Base-by-base conservation (phyloP, 352 stramenopile species). In the Pythium sp. region DNA sequence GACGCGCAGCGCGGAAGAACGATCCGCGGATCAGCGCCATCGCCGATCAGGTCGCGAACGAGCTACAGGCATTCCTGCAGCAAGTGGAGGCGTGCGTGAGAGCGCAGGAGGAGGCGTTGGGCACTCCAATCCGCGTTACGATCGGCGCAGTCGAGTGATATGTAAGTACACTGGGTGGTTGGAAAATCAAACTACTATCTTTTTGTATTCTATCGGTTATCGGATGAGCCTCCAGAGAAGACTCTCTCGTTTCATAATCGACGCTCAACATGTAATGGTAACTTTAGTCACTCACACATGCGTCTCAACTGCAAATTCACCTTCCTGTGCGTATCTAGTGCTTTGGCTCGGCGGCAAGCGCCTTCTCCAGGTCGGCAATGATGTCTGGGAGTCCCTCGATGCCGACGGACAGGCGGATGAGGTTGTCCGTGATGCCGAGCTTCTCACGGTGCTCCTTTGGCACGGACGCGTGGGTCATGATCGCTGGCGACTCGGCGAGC, bases 391-490 rank as follows among this genome's bases (percentile, higher is more conserved):
- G 80, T 28, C 94, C 87, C 68, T 98, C 94, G 59, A 98, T 97
- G 46, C 94, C 93, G 43, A 98, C 91, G 2, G 92, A 98, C 8
- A 96, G 78, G 49, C 94, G 90, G 69, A 98, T 94, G 72, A 98
- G 91, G 66, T 82, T 94, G 79, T 97, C 92, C 54, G 89, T 97
- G 71, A 98, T 97, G 64, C 92, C 93, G 46, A 97, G 80, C 79
- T 91, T 82, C 78, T 92, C 80, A 58, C 91, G 87, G 70, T 97
- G 74, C 69, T 95, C 90, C 59, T 90, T 71, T 9, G 93, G 83
- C 81, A 98, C 91, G 15, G 96, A 97, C 15, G 84, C 90, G 75
- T 99, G 95, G 14, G 95, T 99, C 69, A 98, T 99, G 60, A 95
- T 96, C 11, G 93, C 93, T 41, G 95, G 97, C 65, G 97, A 97